Evolutionary conservation across 176 grass and related monocot species (phyloP), one percentile per base, ranked within the genome.

Genomic region (Leersia perrieri): DNA sequence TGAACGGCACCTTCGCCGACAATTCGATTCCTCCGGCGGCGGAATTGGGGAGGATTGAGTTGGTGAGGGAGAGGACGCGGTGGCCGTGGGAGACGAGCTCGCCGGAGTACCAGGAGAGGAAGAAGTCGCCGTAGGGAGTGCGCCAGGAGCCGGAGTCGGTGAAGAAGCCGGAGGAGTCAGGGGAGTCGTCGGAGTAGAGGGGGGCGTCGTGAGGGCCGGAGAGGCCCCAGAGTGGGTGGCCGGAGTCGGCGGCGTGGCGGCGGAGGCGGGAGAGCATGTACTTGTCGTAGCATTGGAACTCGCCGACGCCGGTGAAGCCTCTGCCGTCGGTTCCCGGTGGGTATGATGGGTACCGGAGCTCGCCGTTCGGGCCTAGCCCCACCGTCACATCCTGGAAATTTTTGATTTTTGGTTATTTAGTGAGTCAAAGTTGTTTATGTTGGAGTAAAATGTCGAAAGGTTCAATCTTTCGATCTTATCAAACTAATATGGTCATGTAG

Each of bases 231-330:
- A 94, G 73, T 5, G 86, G 65, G 5, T 84, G 42, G 6, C 92
- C 86, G 2, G 82, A 3, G 29, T 75, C 81, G 76, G 80, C 71
- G 1, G 86, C 87, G 47, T 88, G 66, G 72, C 23, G 51, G 55
- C 70, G 66, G 7, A 98, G 92, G 73, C 75, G 72, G 2, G 78
- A 65, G 0, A 89, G 77, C 88, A 90, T 92, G 95, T 98, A 89
- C 70, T 93, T 98, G 66, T 98, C 92, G 80, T 94, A 94, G 77
- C 95, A 98, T 33, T 94, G 90, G 81, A 98, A 98, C 74, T 98
- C 92, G 0, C 95, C 95, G 2, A 89, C 86, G 4, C 95, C 92
- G 12, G 87, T 94, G 87, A 90, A 94, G 20, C 64, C 23, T 6
- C 35, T 20, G 2, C 38, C 80, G 66, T 74, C 63, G 23, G 77